Base-by-base conservation (phyloP, 2,329 filamentous ascomycete species). In the Xylaria sp. region DNA sequence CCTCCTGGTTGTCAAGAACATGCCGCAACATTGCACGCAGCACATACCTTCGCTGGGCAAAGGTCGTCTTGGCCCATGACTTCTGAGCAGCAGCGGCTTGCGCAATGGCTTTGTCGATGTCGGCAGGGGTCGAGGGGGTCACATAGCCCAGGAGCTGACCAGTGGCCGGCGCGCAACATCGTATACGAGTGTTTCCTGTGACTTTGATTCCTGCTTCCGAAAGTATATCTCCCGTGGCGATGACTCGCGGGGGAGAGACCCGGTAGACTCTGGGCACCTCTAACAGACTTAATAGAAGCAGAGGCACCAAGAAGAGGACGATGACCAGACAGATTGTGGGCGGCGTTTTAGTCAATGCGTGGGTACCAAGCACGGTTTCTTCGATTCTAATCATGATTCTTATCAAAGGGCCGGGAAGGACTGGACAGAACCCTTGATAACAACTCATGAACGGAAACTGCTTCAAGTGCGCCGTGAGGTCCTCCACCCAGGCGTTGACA, bases 101-200 rank as follows among this genome's bases (percentile, higher is more conserved):
- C 39, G 85, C 83, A 65, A 99, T 84, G 34, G 87, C 87, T 61
- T 85, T 80, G 74, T 99, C 91, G 71, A 99, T 91, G 62, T 85
- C 88, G 59, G 86, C 85, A 1, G 85, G 77, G 0, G 90, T 92
- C 7, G 87, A 85, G 16, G 93, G 90, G 73, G 89, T 90, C 73
- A 93, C 81, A 66, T 84, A 80, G 57, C 91, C 92, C 30, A 99
- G 85, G 61, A 91, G 83, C 69, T 89, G 83, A 63, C 94, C 94
- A 23, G 92, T 97, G 1, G 93, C 93, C 1, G 94, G 94, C 49
- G 89, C 89, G 73, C 94, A 94, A 76, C 91, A 95, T 76, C 91
- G 89, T 61, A 95, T 87, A 6, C 86, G 82, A 1, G 83, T 81
- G 46, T 85, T 85, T 13, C 85, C 86, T 1, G 83, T 72, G n/a